phyloP scores from a whole-genome alignment of 2,329 filamentous ascomycete genomes.

The Penicillium sp. region DNA sequence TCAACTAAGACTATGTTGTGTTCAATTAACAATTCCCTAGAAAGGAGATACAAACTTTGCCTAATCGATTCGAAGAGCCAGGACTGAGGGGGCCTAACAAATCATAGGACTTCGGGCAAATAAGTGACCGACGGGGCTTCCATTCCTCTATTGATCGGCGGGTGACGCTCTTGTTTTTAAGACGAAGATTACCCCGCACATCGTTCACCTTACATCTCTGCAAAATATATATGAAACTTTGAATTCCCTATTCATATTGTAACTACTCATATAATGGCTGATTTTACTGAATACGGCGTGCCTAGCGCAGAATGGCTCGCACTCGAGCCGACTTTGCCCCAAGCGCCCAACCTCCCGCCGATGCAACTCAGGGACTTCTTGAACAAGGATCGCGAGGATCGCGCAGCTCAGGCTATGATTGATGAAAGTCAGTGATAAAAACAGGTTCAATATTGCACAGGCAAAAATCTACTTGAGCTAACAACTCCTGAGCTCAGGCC shows the following conservation, averaged over 20 bases:
- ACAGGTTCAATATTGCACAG: background rate
- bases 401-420: slow-evolving; percentile 32
- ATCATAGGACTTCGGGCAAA: background rate
- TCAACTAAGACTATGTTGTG: too few species aligned
- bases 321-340: slow-evolving; percentile 35
- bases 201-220: background rate
- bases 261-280: slow-evolving; percentile 26
- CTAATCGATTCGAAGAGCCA: background rate
- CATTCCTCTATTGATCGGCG: background rate
- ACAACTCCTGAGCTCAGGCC: slow-evolving; percentile 8
- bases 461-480: background rate
- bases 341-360: slow-evolving; percentile 22
- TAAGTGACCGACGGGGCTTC: background rate
- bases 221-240: background rate
- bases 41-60: background rate
- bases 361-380: slow-evolving; percentile 24
- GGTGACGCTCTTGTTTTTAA: background rate
- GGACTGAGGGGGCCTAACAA: background rate
- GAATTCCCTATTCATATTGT: background rate
- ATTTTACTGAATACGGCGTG: slow-evolving; percentile 44
- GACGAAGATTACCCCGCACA: background rate
- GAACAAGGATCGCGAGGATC: slow-evolving; percentile 38
- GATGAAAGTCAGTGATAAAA: slow-evolving; percentile 20
- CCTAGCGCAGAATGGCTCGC: slow-evolving; percentile 48
- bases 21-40: too few species aligned